Conservation (phyloP, 352 stramenopile species). For the Globisporangium polare region DNA sequence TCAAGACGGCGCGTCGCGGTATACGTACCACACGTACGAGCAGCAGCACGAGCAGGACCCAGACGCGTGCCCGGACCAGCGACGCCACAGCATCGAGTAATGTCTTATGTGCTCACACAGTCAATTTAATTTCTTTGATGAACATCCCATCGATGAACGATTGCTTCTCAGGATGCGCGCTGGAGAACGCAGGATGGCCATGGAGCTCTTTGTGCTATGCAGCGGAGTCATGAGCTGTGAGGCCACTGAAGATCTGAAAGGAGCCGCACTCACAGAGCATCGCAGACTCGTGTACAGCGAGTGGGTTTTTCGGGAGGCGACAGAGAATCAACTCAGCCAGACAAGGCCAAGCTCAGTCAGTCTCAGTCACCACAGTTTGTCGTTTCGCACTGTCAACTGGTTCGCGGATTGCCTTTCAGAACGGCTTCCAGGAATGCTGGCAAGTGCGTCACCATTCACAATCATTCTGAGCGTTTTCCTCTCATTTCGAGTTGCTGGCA, state of each 20-base stretch:
- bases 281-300: neutral
- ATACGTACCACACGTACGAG: slow-evolving; percentile 11
- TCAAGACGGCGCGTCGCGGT: slow-evolving; percentile 17
- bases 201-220: neutral
- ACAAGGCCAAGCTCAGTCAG: neutral
- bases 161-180: neutral
- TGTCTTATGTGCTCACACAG: neutral
- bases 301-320: neutral
- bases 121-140: slow-evolving; percentile 3
- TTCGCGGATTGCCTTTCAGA: no score
- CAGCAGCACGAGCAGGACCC: slow-evolving; percentile 11
- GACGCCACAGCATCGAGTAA: slow-evolving; percentile 18
- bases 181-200: neutral
- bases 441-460: no score
- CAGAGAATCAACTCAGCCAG: neutral
- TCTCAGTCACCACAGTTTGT: no score
- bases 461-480: no score
- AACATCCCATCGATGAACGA: neutral
- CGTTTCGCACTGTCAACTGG: no score
- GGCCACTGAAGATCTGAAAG: neutral
- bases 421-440: no score
- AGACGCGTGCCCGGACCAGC: slow-evolving; percentile 4
- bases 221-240: neutral
- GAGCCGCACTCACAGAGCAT: neutral
- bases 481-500: no score